These are phyloP conservation scores for Bodo saltans DNA, from an alignment of 78 protist species.

Conservation along the genomic window DNA sequence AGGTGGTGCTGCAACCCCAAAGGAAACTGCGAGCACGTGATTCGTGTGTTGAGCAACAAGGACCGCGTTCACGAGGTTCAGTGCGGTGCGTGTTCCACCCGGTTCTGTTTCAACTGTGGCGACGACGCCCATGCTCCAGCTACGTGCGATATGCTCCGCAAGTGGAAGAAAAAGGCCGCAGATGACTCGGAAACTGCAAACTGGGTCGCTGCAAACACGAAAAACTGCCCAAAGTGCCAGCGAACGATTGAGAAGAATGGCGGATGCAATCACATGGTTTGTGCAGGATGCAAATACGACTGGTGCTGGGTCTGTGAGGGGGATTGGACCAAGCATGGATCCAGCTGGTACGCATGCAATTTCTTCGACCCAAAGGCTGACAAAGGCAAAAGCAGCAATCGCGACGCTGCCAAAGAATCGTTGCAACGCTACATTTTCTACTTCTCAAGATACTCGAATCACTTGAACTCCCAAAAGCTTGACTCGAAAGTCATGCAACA, in stretches of 20 bases:
- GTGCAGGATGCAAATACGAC: slow-evolving; percentile 52
- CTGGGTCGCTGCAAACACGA: slow-evolving; percentile 72
- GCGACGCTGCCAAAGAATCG: slow-evolving; percentile 11
- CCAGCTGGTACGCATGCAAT: slow-evolving; percentile 61
- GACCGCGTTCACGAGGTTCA: not conserved
- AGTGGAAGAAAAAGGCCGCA: slow-evolving; percentile 57
- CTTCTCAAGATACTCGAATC: slow-evolving; percentile 58
- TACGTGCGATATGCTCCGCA: slow-evolving; percentile 25
- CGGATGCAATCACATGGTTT: slow-evolving; percentile 87
- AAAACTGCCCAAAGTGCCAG: slow-evolving; percentile 74
- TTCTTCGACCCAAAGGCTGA: slow-evolving; percentile 40
- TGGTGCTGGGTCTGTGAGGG: slow-evolving; percentile 80
- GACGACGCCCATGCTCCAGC: slow-evolving; percentile 50
- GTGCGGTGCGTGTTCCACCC: slow-evolving; percentile 42
- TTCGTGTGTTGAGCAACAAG: not conserved
- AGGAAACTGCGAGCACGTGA: slow-evolving; percentile 39
- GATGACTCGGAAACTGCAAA: slow-evolving; percentile 72
- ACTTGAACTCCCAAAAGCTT: slow-evolving; percentile 27
- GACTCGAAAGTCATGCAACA: slow-evolving; percentile 33
- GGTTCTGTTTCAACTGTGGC: slow-evolving; percentile 60
- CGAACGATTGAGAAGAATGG: slow-evolving; percentile 69
- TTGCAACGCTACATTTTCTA: slow-evolving; percentile 58
- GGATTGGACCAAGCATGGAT: slow-evolving; percentile 66
- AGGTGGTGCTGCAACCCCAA: slow-evolving; percentile 52
- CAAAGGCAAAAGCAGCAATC: not conserved